Conservation (phyloP, 163 green algal genomes). For the Scenedesmus sp. region DNA sequence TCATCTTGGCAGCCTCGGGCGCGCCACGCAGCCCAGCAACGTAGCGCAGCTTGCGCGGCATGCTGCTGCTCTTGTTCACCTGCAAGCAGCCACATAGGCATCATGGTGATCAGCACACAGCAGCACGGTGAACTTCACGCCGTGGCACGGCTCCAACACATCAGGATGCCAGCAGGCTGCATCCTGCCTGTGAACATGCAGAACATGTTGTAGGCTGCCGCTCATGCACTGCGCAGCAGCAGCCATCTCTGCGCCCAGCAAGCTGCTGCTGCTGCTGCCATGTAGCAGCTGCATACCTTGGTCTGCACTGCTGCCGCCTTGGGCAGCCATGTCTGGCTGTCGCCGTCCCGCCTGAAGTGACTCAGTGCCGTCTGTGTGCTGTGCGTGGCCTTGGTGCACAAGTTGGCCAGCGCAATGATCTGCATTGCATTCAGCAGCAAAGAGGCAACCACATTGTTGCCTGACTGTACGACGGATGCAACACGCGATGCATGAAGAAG, state of each 20-base stretch:
- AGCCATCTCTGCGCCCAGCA: background rate
- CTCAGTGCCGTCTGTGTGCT: slow-evolving; percentile 75
- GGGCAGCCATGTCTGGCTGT: slow-evolving; percentile 80
- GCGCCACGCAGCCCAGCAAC: slow-evolving; percentile 78
- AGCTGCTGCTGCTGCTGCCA: background rate
- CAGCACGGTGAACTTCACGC: too few relatives aligned
- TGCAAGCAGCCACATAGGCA: slow-evolving; percentile 7
- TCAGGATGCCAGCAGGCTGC: too few relatives aligned
- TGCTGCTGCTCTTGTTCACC: slow-evolving; percentile 78
- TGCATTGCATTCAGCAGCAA: background rate
- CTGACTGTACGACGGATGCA: too few relatives aligned
- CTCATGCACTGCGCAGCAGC: background rate
- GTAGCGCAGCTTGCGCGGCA: slow-evolving; percentile 84
- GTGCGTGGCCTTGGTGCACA: slow-evolving; percentile 81
- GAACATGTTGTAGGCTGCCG: background rate
- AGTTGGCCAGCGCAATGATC: slow-evolving; percentile 77
- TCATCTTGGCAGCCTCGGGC: slow-evolving; percentile 72
- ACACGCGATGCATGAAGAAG: background rate
- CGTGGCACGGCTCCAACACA: too few relatives aligned
- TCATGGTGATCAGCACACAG: background rate
- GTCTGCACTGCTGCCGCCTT: slow-evolving; percentile 74
- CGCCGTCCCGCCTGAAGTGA: slow-evolving; percentile 81
- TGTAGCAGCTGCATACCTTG: slow-evolving; percentile 13
- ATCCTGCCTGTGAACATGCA: too few relatives aligned
- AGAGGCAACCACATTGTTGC: background rate